These are phyloP conservation scores for Cordyceps fumosorosea DNA, from an alignment of 2,329 filamentous ascomycete genomes.

Conservation along the genomic window DNA sequence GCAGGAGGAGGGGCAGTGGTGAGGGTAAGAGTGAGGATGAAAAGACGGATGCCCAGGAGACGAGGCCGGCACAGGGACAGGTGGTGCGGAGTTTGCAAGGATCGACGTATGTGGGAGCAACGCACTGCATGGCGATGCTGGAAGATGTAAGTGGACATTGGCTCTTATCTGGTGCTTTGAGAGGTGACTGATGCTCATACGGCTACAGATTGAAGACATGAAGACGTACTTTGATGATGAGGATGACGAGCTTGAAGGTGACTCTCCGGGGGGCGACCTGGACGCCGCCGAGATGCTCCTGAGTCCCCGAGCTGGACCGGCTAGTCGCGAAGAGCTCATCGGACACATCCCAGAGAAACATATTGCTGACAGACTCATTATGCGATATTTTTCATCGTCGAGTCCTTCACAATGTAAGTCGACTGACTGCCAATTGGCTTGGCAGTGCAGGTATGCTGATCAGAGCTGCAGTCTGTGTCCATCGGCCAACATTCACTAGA, in stretches of 20 bases:
- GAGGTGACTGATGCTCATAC: slow-evolving; percentile 11
- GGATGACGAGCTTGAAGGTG: slow-evolving; percentile 29
- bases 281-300: slow-evolving; percentile 38
- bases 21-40: neutral
- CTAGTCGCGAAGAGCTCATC: slow-evolving; percentile 40
- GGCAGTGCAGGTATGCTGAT: neutral
- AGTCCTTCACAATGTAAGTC: slow-evolving; percentile 44
- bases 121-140: slow-evolving; percentile 54
- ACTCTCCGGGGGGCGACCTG: slow-evolving; percentile 26
- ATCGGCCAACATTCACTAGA: slow-evolving; percentile 45
- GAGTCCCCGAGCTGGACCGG: slow-evolving; percentile 30
- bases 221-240: slow-evolving; percentile 51
- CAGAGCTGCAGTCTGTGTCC: slow-evolving; percentile 38
- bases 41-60: slow-evolving; percentile 13
- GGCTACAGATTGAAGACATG: slow-evolving; percentile 48
- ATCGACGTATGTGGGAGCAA: slow-evolving; percentile 51
- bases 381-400: slow-evolving; percentile 46
- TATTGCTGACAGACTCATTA: slow-evolving; percentile 44
- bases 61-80: slow-evolving; percentile 29
- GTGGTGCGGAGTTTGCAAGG: slow-evolving; percentile 37
- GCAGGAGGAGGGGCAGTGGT: neutral
- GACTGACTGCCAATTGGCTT: slow-evolving; percentile 9
- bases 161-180: neutral
- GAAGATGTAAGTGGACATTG: slow-evolving; percentile 42
- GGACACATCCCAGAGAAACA: slow-evolving; percentile 39